These are phyloP conservation scores for Yamadazyma jaroonii DNA, from an alignment of 1,139 yeast species.

Conservation along the genomic window DNA sequence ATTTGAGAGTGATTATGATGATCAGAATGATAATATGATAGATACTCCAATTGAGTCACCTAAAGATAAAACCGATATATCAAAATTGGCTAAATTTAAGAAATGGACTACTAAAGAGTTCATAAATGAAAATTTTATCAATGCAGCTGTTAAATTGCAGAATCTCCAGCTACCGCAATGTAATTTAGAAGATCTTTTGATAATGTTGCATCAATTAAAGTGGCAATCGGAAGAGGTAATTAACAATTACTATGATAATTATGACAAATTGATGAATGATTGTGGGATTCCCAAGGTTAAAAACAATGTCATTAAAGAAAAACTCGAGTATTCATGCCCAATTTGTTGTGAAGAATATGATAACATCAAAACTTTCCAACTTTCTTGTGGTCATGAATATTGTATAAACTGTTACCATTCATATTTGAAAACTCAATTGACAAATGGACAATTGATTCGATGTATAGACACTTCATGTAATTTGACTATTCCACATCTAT, in stretches of 20 bases:
- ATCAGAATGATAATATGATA: constrained; percentile 10
- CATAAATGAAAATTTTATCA: constrained; percentile 20
- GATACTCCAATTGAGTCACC: constrained; percentile 1
- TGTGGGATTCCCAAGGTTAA: constrained; percentile 43
- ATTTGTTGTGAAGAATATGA: constrained; percentile 67
- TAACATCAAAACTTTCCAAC: constrained; percentile 42
- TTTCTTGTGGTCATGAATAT: constrained; percentile 68
- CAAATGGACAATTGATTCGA: constrained; percentile 54
- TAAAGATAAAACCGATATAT: constrained; percentile 3
- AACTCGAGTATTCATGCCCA: constrained; percentile 45
- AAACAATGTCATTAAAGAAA: constrained; percentile 17
- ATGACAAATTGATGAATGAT: constrained; percentile 36
- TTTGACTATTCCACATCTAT: constrained; percentile 32
- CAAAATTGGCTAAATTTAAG: constrained; percentile 12
- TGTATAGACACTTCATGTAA: constrained; percentile 57
- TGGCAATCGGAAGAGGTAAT: constrained; percentile 78
- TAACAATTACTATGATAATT: constrained; percentile 62
- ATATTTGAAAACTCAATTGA: constrained; percentile 52
- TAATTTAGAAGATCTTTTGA: constrained; percentile 41
- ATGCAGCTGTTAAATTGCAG: constrained; percentile 18
- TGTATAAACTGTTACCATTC: constrained; percentile 66
- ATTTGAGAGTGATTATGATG: background rate
- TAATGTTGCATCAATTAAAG: constrained; percentile 55
- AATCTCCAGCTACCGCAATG: constrained; percentile 30
- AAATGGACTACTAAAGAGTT: constrained; percentile 30